Base-by-base conservation (phyloP, 192 early-diverging fungal species). In the Haplosporangium gracile region DNA sequence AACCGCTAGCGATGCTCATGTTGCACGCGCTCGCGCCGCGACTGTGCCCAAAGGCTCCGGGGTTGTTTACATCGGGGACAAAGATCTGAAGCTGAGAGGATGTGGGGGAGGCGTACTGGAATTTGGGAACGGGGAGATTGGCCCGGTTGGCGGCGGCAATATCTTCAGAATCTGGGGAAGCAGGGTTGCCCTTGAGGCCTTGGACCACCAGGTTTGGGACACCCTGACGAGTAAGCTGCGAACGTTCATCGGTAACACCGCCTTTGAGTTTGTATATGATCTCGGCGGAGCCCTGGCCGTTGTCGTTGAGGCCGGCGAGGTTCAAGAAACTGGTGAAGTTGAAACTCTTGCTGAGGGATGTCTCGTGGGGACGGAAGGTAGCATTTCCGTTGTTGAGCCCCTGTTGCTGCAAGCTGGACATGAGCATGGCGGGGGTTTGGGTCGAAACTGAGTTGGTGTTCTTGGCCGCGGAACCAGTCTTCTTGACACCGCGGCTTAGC, bases 401-500 rank as follows among this genome's bases (percentile, higher is more conserved):
- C 15, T 81, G 80, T 18, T 81, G 74, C 32, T 85, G 83, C 26
- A 80, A 34, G 13, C 29, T 24, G 8, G 75, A 72, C 38, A 76
- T 42, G 45, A 73, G 13, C 1, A 76, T 53, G 15, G 78, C 45
- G 0, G 75, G 84, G 0, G 84, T 86, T 68, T 86, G 84, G 0
- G 84, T 86, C 2, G 84, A 75, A 29, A 77, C 76, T 8, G 76
- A n/a, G 42, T 43, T 81, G 16, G 84, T 81, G 49, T 74, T 86
- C 38, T 57, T 78, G 16, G 71, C 43, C 0, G 74, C 11, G 22
- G 83, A 55, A 16, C 83, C 75, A 1, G 84, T 6, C 34, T 86
- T 86, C 63, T 86, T 86, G 49, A 86, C 84, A 22, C 84, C 84
- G 6, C 84, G 84, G 42, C 75, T 78, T 18, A 86, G 68, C 84